These are phyloP conservation scores for Phialemoniopsis sp. DNA, from an alignment of 2,329 filamentous ascomycete species.

Conservation along the genomic window DNA sequence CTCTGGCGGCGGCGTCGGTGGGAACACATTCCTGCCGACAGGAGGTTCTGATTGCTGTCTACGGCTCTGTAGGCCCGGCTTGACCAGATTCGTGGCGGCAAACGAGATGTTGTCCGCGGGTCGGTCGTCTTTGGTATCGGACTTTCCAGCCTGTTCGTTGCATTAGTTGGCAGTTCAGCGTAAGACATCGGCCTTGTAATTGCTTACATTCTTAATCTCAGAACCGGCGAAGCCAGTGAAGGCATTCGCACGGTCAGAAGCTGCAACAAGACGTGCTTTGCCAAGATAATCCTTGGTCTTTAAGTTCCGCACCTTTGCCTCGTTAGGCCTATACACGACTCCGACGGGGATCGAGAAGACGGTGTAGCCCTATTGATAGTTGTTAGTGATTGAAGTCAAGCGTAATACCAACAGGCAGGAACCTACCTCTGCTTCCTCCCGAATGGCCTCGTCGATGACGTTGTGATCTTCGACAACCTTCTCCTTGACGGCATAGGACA, in stretches of 20 bases:
- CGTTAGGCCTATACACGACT: conserved; percentile 91
- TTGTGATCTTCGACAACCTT: conserved; percentile 96
- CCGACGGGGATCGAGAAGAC: conserved; percentile 98
- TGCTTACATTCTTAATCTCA: conserved; percentile 68
- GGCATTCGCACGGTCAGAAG: conserved; percentile 74
- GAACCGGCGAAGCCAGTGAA: conserved; percentile 79
- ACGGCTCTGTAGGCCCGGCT: conserved; percentile 74
- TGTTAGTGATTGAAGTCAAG: not conserved
- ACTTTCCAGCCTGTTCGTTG: conserved; percentile 39
- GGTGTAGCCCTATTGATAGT: conserved; percentile 71
- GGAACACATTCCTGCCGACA: conserved; percentile 76
- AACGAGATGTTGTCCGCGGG: conserved; percentile 83
- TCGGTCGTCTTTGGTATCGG: conserved; percentile 69
- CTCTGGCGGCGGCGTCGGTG: conserved; percentile 97
- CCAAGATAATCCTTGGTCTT: conserved; percentile 98
- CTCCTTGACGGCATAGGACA: conserved; percentile 87
- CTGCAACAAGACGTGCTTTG: conserved; percentile 89
- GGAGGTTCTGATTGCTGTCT: conserved; percentile 85
- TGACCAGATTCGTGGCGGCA: conserved; percentile 89
- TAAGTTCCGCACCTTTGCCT: conserved; percentile 96
- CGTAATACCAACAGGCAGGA: not conserved
- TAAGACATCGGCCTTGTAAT: conserved; percentile 1
- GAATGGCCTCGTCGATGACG: conserved; percentile 95
- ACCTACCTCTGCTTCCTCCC: conserved; percentile 82
- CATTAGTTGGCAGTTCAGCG: not conserved